phyloP scores from a whole-genome alignment of 345 rosid species.

The Punica granatum region DNA sequence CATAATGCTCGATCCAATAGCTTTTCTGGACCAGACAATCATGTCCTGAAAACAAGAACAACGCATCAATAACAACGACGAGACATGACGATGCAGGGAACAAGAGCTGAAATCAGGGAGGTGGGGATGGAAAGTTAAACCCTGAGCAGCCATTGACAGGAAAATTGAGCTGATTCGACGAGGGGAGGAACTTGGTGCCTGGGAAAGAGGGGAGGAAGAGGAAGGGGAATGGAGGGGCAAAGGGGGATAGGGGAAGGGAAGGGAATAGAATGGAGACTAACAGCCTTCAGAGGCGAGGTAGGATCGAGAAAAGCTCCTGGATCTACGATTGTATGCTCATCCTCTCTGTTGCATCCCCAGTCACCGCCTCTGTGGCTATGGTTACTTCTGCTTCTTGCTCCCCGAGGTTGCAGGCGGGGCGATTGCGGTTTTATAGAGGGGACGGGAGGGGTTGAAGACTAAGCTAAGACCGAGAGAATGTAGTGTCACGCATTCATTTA shows the following conservation, averaged over 20 bases:
- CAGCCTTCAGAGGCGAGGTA: slow-evolving; percentile 63
- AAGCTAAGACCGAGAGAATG: too few relatives aligned
- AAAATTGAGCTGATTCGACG: too few relatives aligned
- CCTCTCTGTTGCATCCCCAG: slow-evolving; percentile 66
- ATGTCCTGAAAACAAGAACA: slow-evolving; percentile 25
- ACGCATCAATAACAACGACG: background rate
- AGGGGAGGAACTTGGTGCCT: background rate
- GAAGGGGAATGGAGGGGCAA: too few relatives aligned
- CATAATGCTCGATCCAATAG: slow-evolving; percentile 76
- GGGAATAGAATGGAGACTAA: slow-evolving; percentile 11
- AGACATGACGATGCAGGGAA: background rate
- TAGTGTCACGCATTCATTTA: too few relatives aligned
- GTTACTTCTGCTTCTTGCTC: slow-evolving; percentile 21
- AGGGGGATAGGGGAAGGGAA: too few relatives aligned
- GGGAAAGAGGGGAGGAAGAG: background rate
- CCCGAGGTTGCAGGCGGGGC: slow-evolving; percentile 5
- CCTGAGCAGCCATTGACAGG: slow-evolving; percentile 36
- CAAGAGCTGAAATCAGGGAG: background rate
- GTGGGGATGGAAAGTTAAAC: slow-evolving; percentile 14
- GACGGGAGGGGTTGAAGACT: too few relatives aligned
- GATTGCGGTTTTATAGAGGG: too few relatives aligned
- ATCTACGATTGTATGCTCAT: slow-evolving; percentile 49
- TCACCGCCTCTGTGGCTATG: accelerated
- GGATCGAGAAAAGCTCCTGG: slow-evolving; percentile 59
- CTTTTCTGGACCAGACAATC: slow-evolving; percentile 71